These are phyloP conservation scores for Chrysosporium keratinophilum DNA, from an alignment of 2,329 filamentous ascomycete genomes.

Conservation along the genomic window DNA sequence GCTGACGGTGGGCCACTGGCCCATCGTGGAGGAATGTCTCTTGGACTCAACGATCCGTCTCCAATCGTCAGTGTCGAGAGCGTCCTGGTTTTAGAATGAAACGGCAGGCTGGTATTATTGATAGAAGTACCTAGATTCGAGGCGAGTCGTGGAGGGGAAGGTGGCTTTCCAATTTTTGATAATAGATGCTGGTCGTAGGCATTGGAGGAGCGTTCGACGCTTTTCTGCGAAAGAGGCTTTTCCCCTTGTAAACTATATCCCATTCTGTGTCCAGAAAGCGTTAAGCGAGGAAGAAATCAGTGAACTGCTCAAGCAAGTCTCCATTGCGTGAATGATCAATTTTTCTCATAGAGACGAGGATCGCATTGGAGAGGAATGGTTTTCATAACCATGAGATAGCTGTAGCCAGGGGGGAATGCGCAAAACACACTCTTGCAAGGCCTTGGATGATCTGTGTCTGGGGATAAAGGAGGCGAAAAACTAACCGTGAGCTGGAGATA, in stretches of 20 bases:
- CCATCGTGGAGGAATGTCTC: conserved; percentile 24
- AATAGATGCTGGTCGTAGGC: conserved; percentile 54
- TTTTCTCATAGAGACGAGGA: background rate
- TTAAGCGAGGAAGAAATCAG: conserved; percentile 1
- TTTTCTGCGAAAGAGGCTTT: conserved; percentile 47
- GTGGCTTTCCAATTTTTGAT: conserved; percentile 52
- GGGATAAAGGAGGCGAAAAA: conserved; percentile 5
- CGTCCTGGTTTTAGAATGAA: conserved; percentile 27
- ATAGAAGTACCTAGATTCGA: conserved; percentile 22
- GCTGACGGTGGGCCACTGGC: conserved; percentile 33
- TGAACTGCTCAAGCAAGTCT: conserved; percentile 2
- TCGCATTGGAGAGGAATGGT: background rate
- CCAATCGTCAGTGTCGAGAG: conserved; percentile 15
- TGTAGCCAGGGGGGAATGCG: background rate
- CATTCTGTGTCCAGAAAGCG: conserved; percentile 8
- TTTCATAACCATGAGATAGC: background rate
- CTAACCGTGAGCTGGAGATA: conserved; percentile 12
- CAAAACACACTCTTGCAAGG: background rate
- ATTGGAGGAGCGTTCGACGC: conserved; percentile 49
- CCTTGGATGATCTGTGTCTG: background rate
- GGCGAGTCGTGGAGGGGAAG: conserved; percentile 42
- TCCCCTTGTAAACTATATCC: conserved; percentile 47
- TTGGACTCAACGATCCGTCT: conserved; percentile 16
- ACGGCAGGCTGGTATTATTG: conserved; percentile 25
- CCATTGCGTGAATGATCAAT: background rate